These are phyloP conservation scores for Cladophialophora exuberans DNA, from an alignment of 2,329 filamentous ascomycete species.

Conservation along the genomic window DNA sequence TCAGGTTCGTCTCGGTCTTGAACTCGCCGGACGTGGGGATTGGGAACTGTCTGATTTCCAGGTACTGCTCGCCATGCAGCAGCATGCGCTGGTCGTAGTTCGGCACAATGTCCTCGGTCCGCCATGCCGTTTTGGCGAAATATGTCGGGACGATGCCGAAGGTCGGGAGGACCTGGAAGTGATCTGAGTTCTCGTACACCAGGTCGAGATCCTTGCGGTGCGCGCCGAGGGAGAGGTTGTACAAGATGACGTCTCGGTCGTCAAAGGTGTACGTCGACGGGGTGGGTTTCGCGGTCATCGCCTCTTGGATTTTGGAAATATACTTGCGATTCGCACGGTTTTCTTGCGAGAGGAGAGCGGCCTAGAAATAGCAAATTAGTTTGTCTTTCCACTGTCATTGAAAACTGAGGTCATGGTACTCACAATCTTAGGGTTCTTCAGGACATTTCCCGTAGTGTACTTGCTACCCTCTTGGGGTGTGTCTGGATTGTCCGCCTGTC, in stretches of 20 bases:
- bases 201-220: slow-evolving; percentile 86
- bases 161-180: slow-evolving; percentile 80
- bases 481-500: slow-evolving; percentile 82
- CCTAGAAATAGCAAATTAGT: slow-evolving; percentile 1
- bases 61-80: slow-evolving; percentile 96
- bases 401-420: no score
- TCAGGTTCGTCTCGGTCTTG: slow-evolving; percentile 52
- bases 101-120: slow-evolving; percentile 79
- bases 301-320: slow-evolving; percentile 73
- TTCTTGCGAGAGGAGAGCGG: slow-evolving; percentile 35
- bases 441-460: slow-evolving; percentile 82
- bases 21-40: slow-evolving; percentile 62
- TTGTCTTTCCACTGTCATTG: no score
- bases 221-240: slow-evolving; percentile 92
- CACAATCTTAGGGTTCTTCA: slow-evolving; percentile 67
- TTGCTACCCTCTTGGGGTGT: slow-evolving; percentile 75
- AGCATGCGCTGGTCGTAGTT: slow-evolving; percentile 99
- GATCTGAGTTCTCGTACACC: slow-evolving; percentile 85
- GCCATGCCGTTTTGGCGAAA: slow-evolving; percentile 78
- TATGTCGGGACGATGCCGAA: slow-evolving; percentile 94
- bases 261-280: slow-evolving; percentile 78
- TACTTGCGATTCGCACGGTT: slow-evolving; percentile 61
- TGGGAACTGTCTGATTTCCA: slow-evolving; percentile 89
- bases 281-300: slow-evolving; percentile 71
- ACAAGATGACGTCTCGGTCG: slow-evolving; percentile 88